Base-by-base conservation (phyloP, 768 basidiomycete genomes). In the Nidularia pulvinata region DNA sequence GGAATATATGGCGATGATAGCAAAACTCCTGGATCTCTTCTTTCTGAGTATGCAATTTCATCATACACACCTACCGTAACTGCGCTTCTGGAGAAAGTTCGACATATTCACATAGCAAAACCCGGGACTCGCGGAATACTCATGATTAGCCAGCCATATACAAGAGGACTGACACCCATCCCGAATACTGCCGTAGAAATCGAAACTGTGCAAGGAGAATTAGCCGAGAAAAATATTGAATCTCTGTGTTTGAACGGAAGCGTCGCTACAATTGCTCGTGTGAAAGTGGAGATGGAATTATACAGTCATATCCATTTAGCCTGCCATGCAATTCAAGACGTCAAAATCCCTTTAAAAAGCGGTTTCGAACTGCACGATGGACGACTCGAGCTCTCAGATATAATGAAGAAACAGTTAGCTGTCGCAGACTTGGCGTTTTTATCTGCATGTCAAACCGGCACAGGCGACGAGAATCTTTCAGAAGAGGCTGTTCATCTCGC, bases 241-340 rank as follows among this genome's bases (percentile, higher is more conserved):
- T 13, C 5, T 16, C n/a, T 25, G 11, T 49, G 66, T 46, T 59
- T 58, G 4, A 44, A 47, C 49, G 61, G 5, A 37, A 58, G 39
- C 59, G 53, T 2, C 19, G 62, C 57, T 7, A 62, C 62, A 2
- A 46, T 52, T 2, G 47, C 51, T 13, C 22, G 45, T 7, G 62
- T 61, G n/a, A 52, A 46, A 36, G 33, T 33, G 2, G 45, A 57
- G 7, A 53, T 68, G 52, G 46, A 61, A 9, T 30, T 37, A 16
- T 52, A 52, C 6, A n/a, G 25, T 22, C 61, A 58, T 46, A 42
- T 64, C n/a, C 74, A 77, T 53, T 54, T 76, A 7, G 68, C 74
- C 1, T 73, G 72, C 46, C 69, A 70, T 6, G 69, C 57, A 2
- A 56, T 52, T 11, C 64, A 73, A 30, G 61, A 79, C 49, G 5